Conservation (phyloP, 2,329 filamentous ascomycete species). For the Aureobasidium sp. region DNA sequence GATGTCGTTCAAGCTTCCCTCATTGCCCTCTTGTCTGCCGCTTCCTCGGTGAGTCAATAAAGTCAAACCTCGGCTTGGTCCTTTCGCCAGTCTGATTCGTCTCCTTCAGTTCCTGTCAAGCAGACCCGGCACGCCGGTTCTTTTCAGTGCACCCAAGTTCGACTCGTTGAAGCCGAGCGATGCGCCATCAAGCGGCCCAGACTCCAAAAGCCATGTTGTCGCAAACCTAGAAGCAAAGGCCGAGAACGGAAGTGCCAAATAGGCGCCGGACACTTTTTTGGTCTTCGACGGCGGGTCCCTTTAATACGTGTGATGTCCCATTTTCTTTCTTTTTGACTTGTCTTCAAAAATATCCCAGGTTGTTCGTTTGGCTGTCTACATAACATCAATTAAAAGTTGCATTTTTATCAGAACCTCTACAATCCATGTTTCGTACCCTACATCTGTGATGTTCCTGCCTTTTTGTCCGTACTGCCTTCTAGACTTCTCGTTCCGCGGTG, state of each 20-base stretch:
- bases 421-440: not conserved
- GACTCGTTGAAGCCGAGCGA: constrained; percentile 23
- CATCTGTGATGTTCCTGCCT: not conserved
- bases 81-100: not conserved
- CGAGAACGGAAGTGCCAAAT: not conserved
- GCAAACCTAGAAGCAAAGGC: constrained; percentile 25
- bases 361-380: not conserved
- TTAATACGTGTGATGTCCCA: not conserved
- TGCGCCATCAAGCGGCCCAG: constrained; percentile 24
- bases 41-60: constrained; percentile 63
- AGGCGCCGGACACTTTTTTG: not conserved
- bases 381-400: constrained; percentile 1
- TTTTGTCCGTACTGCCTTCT: not conserved
- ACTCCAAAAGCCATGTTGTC: constrained; percentile 24
- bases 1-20: constrained; percentile 87
- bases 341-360: constrained; percentile 2
- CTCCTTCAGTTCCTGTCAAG: constrained; percentile 59
- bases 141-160: constrained; percentile 49
- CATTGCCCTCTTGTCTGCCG: constrained; percentile 75
- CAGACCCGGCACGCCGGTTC: constrained; percentile 59
- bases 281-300: not conserved
- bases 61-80: not conserved
- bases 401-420: not conserved
- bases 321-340: not conserved
- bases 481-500: not conserved